Percentiles rank a stretch among this genome's conserved stretches.
Evolutionary conservation across 2,329 filamentous ascomycete genomes (phyloP).

Genomic region (Knufia fluminis): DNA sequence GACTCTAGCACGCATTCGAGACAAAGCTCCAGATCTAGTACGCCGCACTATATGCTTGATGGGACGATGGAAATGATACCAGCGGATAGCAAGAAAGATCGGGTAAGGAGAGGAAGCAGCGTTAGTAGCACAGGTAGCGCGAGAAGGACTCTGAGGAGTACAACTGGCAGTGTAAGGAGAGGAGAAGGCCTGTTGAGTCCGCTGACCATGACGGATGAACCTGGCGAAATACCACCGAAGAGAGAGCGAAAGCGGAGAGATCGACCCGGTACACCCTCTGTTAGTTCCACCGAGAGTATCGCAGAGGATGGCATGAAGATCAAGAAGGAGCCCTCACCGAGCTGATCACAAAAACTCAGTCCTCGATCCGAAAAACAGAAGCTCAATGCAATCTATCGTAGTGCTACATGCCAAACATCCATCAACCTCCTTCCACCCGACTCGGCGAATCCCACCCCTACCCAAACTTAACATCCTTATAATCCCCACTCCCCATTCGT

Average conservation of each 20-base stretch:
- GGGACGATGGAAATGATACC: constrained; percentile 9
- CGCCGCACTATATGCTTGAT: constrained; percentile 19
- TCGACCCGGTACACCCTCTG: not conserved
- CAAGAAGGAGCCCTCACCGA: constrained; percentile 1
- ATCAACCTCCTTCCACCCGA: not conserved
- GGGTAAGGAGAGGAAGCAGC: constrained; percentile 21
- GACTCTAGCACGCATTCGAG: constrained; percentile 18
- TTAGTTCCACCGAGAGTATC: not conserved
- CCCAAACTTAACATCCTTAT: constrained; percentile 14
- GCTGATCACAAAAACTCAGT: too few relatives aligned
- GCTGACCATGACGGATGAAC: constrained; percentile 8
- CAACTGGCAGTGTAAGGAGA: constrained; percentile 2
- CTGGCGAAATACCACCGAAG: not conserved
- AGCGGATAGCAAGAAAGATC: constrained; percentile 10
- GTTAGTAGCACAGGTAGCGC: constrained; percentile 15
- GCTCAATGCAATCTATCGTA: too few relatives aligned
- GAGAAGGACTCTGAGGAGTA: constrained; percentile 6
- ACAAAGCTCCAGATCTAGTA: constrained; percentile 20
- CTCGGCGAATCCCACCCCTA: not conserved
- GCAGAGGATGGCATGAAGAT: not conserved
- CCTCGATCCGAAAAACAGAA: too few relatives aligned
- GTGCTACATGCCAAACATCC: not conserved
- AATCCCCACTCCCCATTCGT: constrained; percentile 28
- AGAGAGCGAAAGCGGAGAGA: constrained; percentile 6
- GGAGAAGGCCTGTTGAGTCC: constrained; percentile 6